phyloP scores from a whole-genome alignment of 371 early-diverging fungal genomes.

The Syncephalis fuscata region DNA sequence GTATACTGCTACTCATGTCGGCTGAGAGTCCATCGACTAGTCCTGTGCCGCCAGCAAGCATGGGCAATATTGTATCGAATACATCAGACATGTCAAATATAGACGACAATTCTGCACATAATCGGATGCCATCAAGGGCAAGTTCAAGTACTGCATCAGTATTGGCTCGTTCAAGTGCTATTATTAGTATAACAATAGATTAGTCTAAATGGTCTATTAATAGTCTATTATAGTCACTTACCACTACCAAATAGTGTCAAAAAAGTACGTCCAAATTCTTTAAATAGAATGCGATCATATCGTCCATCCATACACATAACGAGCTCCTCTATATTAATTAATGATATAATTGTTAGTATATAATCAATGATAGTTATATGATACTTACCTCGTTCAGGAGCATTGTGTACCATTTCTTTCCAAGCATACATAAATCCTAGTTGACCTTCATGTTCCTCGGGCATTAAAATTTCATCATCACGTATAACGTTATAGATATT shows the following conservation, averaged over 20 bases:
- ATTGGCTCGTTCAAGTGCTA: slow-evolving; percentile 67
- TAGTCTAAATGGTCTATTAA: background rate
- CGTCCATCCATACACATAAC: slow-evolving; percentile 18
- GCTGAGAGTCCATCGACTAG: slow-evolving; percentile 27
- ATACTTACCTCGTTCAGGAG: slow-evolving; percentile 20
- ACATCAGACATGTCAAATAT: slow-evolving; percentile 55
- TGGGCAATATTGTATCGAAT: slow-evolving; percentile 58
- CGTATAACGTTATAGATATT: slow-evolving; percentile 63
- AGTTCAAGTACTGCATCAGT: slow-evolving; percentile 62
- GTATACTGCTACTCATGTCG: slow-evolving; percentile 11
- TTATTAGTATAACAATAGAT: background rate
- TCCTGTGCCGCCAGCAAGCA: slow-evolving; percentile 59
- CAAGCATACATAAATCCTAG: slow-evolving; percentile 90
- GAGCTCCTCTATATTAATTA: slow-evolving; percentile 45
- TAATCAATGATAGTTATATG: no score
- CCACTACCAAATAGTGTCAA: slow-evolving; percentile 1
- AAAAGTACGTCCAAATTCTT: background rate
- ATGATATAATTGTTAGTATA: no score
- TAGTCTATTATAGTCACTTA: background rate
- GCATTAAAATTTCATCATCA: slow-evolving; percentile 68
- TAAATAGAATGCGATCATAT: slow-evolving; percentile 7
- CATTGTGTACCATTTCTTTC: slow-evolving; percentile 62
- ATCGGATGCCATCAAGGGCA: slow-evolving; percentile 62
- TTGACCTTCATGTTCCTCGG: slow-evolving; percentile 82
- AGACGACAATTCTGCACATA: slow-evolving; percentile 57